Base-by-base conservation (phyloP, 2,329 filamentous ascomycete genomes). In the Fonsecaea pugnacius region DNA sequence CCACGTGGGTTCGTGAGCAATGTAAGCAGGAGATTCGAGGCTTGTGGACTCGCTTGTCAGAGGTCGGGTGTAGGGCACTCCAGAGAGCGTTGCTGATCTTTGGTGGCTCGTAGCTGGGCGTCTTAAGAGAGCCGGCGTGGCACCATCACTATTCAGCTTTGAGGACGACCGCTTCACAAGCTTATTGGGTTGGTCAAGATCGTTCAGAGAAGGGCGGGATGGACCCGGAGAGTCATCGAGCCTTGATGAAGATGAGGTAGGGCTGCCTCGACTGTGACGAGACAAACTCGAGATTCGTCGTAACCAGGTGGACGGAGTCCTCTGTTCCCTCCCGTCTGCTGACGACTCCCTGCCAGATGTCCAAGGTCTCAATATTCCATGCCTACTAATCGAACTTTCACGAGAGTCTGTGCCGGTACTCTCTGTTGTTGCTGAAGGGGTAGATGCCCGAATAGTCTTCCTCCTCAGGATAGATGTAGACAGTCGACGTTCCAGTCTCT, bases 71-170 rank as follows among this genome's bases (percentile, higher is more conserved):
- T 64, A 68, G n/a, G 66, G 64, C 24, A 57, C 21, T 35, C 66
- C 66, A 33, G 66, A 68, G 65, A 85, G 76, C 8, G 82, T 83
- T 52, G 82, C 82, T 30, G 83, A 84, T 58, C 86, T 79, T 72
- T 88, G 85, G 73, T 88, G 84, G 73, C 86, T 88, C 12, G 86
- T 89, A 16, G 85, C 85, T 52, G 86, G 86, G 64, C 86, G 80
- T 62, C 83, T 82, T 62, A 87, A 78, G 27, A 79, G 79, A 4
- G 83, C 77, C n/a, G 82, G 75, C 62, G 78, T 76, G 35, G 80
- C 78, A 24, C 75, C 72, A 12, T 78, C 73, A 64, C 79, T 75
- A 60, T 74, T 75, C 56, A 82, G 73, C 56, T 85, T 77, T 10
- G 86, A 88, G 21, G 82, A 79, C 4, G 84, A 80, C 48, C 86